A percentile compares a stretch with the other conserved stretches of the same genome.
phyloP scores from a whole-genome alignment of 1,139 yeast species.

The Nematodospora anomalae region DNA sequence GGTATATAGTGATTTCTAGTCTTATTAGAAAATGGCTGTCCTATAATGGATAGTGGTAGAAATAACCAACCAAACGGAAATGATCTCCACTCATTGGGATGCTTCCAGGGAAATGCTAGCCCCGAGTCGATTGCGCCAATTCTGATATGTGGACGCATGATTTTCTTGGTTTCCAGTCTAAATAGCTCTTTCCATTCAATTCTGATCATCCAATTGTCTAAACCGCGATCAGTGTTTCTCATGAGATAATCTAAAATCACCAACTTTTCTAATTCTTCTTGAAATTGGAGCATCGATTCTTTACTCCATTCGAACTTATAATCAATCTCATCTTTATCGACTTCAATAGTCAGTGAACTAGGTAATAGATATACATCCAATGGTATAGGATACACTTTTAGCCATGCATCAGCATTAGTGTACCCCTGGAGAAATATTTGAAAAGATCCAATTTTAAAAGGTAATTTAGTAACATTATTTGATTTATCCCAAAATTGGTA shows the following conservation, averaged over 20 bases:
- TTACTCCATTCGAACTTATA: slow-evolving; percentile 55
- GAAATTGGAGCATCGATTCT: slow-evolving; percentile 49
- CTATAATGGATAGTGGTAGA: slow-evolving; percentile 61
- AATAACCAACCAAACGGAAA: slow-evolving; percentile 82
- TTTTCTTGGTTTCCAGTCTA: slow-evolving; percentile 11
- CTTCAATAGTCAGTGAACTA: slow-evolving; percentile 19
- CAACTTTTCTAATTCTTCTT: slow-evolving; percentile 65
- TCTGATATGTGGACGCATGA: slow-evolving; percentile 40
- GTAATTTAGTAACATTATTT: slow-evolving; percentile 23
- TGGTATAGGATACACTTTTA: slow-evolving; percentile 60
- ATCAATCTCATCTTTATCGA: slow-evolving; percentile 18
- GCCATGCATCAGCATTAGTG: slow-evolving; percentile 61
- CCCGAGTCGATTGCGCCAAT: slow-evolving; percentile 81
- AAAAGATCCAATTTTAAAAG: slow-evolving; percentile 63
- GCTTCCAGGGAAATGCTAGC: slow-evolving; percentile 78
- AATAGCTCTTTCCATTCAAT: slow-evolving; percentile 44
- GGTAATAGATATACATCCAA: slow-evolving; percentile 22
- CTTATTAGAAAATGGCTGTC: slow-evolving; percentile 61
- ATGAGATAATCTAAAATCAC: slow-evolving; percentile 71
- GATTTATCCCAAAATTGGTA: slow-evolving; percentile 51
- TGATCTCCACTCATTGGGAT: slow-evolving; percentile 80
- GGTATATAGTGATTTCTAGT: slow-evolving; percentile 62
- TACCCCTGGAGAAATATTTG: slow-evolving; percentile 64
- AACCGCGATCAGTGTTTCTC: slow-evolving; percentile 74
- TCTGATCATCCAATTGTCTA: slow-evolving; percentile 78